Percentiles rank a stretch among this genome's conserved stretches.
These are phyloP conservation scores for Xerocomellus amylosporus DNA, from an alignment of 768 basidiomycete genomes.

Conservation along the genomic window DNA sequence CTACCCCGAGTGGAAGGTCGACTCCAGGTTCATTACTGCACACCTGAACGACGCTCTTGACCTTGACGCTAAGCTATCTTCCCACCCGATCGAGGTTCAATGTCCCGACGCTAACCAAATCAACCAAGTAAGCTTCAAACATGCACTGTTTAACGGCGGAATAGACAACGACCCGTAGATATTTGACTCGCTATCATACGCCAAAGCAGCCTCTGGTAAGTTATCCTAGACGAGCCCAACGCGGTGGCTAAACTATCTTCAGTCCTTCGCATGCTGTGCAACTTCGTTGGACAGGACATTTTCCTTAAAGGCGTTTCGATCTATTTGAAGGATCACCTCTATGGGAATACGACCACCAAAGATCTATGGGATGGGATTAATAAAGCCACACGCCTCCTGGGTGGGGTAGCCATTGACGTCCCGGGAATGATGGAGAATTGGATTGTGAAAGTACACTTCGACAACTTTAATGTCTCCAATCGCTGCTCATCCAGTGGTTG, in stretches of 20 bases:
- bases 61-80: constrained; percentile 82
- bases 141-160: not conserved
- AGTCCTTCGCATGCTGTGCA: constrained; percentile 93
- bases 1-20: constrained; percentile 84
- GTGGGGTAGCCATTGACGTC: constrained; percentile 50
- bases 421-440: constrained; percentile 86
- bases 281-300: constrained; percentile 82
- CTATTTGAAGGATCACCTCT: constrained; percentile 88
- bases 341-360: constrained; percentile 77
- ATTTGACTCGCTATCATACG: constrained; percentile 85
- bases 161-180: constrained; percentile 48
- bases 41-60: constrained; percentile 74
- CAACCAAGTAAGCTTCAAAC: constrained; percentile 50
- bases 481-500: not conserved
- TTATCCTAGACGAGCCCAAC: not conserved
- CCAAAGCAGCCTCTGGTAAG: constrained; percentile 75
- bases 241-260: not conserved
- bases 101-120: constrained; percentile 85
- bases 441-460: constrained; percentile 64
- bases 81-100: constrained; percentile 91
- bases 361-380: constrained; percentile 89
- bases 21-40: constrained; percentile 75
- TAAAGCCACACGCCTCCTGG: constrained; percentile 54
- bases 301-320: constrained; percentile 88
- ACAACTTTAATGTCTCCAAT: not conserved